Base-by-base conservation (phyloP, 108 stramenopile genomes). In the Hondaea fermentalgiana region DNA sequence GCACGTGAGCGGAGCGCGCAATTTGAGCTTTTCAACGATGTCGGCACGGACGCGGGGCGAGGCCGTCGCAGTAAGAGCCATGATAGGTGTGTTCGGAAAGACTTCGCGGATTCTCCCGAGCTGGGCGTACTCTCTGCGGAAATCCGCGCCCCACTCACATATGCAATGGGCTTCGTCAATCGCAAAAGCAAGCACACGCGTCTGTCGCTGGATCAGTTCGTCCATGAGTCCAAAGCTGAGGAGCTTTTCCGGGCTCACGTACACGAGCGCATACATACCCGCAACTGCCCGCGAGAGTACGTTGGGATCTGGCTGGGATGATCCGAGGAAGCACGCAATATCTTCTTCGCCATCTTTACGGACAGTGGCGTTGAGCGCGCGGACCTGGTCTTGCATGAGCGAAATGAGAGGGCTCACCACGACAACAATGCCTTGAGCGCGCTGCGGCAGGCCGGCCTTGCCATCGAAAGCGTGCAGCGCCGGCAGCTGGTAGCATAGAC, bases 151-250 rank as follows among this genome's bases (percentile, higher is more conserved):
- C 98, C 98, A 99, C 89, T 97, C 96, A 29, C 93, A 94, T 57
- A 97, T 96, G 90, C 98, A 99, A 90, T 99, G 98, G 57, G 93
- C 92, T 91, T 99, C 97, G 92, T 99, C 98, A 59, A 98, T 92
- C 21, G 97, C 97, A 90, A 97, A 90, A 87, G 71, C 72, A 92
- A 60, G 71, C 96, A 83, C 8, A 88, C 44, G 17, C 35, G 35
- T 17, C 14, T 69, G 8, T 42, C 25, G 35, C n/a, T 23, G 19
- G 45, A 91, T 91, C 87, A 96, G 83, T 16, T 76, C 88, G 49
- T 94, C 94, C 59, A 94, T 72, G 51, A 89, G 90, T 12, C 90
- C 88, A 42, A 91, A 92, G 3, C 91, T 60, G 17, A 87, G 58
- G 89, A 97, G 88, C 76, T 96, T 96, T 90, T 99, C 98, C 8